phyloP scores from a whole-genome alignment of 106 monocot species.

The Phalaenopsis equestris region DNA sequence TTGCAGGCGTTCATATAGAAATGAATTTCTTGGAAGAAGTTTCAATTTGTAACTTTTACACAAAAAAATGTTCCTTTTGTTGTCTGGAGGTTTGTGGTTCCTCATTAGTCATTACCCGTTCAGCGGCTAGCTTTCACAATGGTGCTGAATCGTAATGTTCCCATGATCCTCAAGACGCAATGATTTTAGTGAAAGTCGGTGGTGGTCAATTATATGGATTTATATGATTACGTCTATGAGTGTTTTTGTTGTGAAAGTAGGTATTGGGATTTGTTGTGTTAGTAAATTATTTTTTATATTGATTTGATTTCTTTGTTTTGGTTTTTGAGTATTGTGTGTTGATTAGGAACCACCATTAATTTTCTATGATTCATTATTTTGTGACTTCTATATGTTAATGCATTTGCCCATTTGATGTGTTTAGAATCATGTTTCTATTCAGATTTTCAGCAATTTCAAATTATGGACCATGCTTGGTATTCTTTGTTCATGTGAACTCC shows the following conservation, averaged over 20 bases:
- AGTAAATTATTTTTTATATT: neutral
- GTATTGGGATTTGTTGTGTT: neutral
- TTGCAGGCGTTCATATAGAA: too few relatives aligned
- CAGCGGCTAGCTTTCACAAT: too few relatives aligned
- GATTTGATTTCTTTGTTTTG: too few relatives aligned
- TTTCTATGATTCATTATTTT: neutral
- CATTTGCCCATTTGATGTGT: neutral
- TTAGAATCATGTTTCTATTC: neutral
- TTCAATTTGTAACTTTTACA: too few relatives aligned
- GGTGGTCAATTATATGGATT: neutral
- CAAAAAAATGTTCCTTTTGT: too few relatives aligned
- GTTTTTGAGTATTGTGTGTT: neutral
- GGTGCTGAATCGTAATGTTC: too few relatives aligned
- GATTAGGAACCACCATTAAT: neutral
- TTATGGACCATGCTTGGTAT: neutral
- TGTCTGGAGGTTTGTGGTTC: too few relatives aligned
- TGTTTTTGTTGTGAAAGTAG: neutral
- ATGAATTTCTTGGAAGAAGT: too few relatives aligned
- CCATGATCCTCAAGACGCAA: too few relatives aligned
- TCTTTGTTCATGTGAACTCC: slow-evolving; percentile 5
- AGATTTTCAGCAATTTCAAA: neutral
- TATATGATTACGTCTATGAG: neutral
- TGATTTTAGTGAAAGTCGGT: neutral
- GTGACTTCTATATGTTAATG: neutral
- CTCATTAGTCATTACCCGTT: too few relatives aligned